phyloP scores from a whole-genome alignment of 169 alveolate species.

The Cryptosporidium muris region DNA sequence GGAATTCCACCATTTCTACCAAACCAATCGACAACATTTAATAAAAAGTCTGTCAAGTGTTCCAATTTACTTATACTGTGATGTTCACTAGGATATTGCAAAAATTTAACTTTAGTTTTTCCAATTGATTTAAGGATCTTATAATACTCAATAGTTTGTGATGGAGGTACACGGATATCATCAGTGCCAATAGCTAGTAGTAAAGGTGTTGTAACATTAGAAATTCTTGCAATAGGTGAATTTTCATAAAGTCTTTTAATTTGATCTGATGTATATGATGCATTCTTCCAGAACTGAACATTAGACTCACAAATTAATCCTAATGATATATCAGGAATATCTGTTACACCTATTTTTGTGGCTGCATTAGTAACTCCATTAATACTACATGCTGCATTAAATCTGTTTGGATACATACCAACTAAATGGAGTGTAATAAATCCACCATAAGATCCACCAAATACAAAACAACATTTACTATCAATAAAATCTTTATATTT shows the following conservation, averaged over 20 bases:
- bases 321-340: constrained; percentile 45
- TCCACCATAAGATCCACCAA: constrained; percentile 70
- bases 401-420: constrained; percentile 1
- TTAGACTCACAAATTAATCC: constrained; percentile 11
- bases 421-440: background rate
- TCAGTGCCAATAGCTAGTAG: constrained; percentile 33
- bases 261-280: constrained; percentile 3
- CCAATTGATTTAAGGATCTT: constrained; percentile 32
- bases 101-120: constrained; percentile 33
- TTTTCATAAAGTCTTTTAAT: constrained; percentile 3
- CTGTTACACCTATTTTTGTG: constrained; percentile 26
- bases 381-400: constrained; percentile 13
- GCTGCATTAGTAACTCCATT: constrained; percentile 49
- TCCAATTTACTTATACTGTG: background rate
- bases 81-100: constrained; percentile 16
- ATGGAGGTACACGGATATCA: constrained; percentile 36
- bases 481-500: constrained; percentile 13
- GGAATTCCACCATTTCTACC: constrained; percentile 47
- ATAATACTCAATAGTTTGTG: constrained; percentile 66
- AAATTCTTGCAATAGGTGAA: constrained; percentile 43
- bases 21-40: constrained; percentile 49
- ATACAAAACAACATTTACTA: constrained; percentile 38
- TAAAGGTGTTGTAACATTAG: constrained; percentile 46
- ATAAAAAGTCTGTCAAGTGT: constrained; percentile 7
- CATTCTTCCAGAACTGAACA: constrained; percentile 1